Evolutionary conservation across 2,329 filamentous ascomycete species (phyloP).

Genomic region (Clarireedia monteithiana): DNA sequence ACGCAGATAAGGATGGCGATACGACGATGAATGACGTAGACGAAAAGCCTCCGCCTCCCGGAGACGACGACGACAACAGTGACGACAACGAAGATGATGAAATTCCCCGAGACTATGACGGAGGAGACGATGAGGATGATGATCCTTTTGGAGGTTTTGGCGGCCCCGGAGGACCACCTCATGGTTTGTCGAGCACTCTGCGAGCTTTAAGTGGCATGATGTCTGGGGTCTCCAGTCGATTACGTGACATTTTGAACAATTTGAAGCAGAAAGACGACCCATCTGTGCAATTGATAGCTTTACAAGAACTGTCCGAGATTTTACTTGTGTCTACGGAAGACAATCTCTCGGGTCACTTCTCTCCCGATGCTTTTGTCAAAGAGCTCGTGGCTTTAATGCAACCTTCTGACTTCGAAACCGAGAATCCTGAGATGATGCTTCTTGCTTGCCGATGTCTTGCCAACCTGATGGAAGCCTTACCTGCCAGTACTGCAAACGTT

Average conservation of each 20-base stretch:
- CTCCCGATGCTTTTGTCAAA: conserved; percentile 89
- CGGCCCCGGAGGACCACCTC: conserved; percentile 52
- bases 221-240: conserved; percentile 69
- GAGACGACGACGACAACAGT: conserved; percentile 38
- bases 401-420: conserved; percentile 80
- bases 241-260: conserved; percentile 69
- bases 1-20: conserved; percentile 60
- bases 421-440: conserved; percentile 96
- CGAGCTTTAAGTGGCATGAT: conserved; percentile 88
- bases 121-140: conserved; percentile 49
- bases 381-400: conserved; percentile 91
- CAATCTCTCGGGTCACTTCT: conserved; percentile 89
- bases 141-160: conserved; percentile 61
- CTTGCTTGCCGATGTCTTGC: conserved; percentile 91
- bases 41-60: conserved; percentile 19
- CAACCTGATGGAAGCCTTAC: conserved; percentile 95
- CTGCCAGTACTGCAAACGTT: conserved; percentile 86
- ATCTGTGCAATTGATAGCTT: conserved; percentile 80
- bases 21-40: conserved; percentile 49
- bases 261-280: conserved; percentile 78
- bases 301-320: conserved; percentile 90
- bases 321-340: conserved; percentile 94
- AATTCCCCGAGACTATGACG: conserved; percentile 40
- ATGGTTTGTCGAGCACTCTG: conserved; percentile 70
- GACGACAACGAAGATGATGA: conserved; percentile 59